phyloP scores from a whole-genome alignment of 768 basidiomycete species.

The Hygrophorus pudorinus region DNA sequence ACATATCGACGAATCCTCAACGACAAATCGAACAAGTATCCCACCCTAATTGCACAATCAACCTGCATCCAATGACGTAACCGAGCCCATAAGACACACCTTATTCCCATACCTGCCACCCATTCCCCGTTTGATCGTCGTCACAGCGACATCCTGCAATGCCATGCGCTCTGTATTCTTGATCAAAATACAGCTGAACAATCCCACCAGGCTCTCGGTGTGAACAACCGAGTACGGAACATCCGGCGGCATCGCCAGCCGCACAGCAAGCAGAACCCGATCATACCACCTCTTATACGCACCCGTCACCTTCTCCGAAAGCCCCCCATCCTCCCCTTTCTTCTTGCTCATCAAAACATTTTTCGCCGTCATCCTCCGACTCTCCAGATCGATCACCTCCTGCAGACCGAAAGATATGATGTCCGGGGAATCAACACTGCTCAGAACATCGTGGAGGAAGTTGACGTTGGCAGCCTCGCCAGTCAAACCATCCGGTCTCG shows the following conservation, averaged over 20 bases:
- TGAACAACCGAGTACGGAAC: slow-evolving; percentile 70
- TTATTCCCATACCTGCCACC: slow-evolving; percentile 93
- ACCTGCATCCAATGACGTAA: slow-evolving; percentile 1
- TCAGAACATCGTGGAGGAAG: slow-evolving; percentile 73
- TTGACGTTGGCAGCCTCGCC: slow-evolving; percentile 61
- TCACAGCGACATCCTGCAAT: slow-evolving; percentile 63
- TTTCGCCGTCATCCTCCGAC: slow-evolving; percentile 86
- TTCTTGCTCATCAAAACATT: slow-evolving; percentile 75
- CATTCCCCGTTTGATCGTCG: slow-evolving; percentile 86
- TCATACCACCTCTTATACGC: slow-evolving; percentile 90
- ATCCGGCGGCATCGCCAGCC: slow-evolving; percentile 62
- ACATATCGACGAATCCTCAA: slow-evolving; percentile 90
- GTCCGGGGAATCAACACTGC: slow-evolving; percentile 68
- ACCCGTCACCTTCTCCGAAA: slow-evolving; percentile 77
- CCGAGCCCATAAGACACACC: slow-evolving; percentile 35
- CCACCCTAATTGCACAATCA: slow-evolving; percentile 48
- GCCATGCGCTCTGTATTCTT: slow-evolving; percentile 51
- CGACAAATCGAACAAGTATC: slow-evolving; percentile 79
- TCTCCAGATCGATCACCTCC: slow-evolving; percentile 94
- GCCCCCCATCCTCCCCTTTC: slow-evolving; percentile 36
- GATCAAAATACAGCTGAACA: slow-evolving; percentile 72
- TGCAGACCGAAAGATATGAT: slow-evolving; percentile 93
- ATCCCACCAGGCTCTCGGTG: slow-evolving; percentile 83
- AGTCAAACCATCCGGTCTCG: slow-evolving; percentile 64
- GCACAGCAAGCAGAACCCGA: slow-evolving; percentile 60